Evolutionary conservation across 352 stramenopile species (phyloP).

Genomic region (Thraustochytrium sp.): DNA sequence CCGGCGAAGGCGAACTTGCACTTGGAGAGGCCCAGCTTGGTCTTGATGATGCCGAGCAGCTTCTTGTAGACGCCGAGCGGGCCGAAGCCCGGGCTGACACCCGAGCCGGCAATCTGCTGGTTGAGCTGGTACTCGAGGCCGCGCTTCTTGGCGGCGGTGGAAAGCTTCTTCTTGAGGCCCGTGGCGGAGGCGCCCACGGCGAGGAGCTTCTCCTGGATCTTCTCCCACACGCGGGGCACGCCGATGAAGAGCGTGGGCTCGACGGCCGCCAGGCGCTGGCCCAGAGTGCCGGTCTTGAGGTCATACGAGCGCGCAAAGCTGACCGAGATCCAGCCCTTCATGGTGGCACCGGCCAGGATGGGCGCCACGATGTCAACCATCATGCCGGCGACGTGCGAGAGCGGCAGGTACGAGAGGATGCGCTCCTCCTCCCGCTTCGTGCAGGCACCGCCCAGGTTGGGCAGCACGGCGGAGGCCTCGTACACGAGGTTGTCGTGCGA

Average conservation of each 20-base stretch:
- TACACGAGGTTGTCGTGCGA: slow-evolving; percentile 51
- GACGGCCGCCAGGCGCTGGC: slow-evolving; percentile 62
- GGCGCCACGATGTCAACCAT: slow-evolving; percentile 54
- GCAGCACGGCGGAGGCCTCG: not conserved
- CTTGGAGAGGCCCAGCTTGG: slow-evolving; percentile 49
- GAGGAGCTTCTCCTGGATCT: slow-evolving; percentile 60
- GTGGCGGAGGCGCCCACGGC: slow-evolving; percentile 57
- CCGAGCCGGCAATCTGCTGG: slow-evolving; percentile 73
- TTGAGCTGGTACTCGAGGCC: slow-evolving; percentile 53
- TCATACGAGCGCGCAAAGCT: slow-evolving; percentile 72
- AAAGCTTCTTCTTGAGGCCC: slow-evolving; percentile 82
- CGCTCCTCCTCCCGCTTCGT: slow-evolving; percentile 47
- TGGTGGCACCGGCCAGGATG: slow-evolving; percentile 44
- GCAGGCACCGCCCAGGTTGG: not conserved
- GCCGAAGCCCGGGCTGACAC: slow-evolving; percentile 70
- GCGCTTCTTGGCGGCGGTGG: slow-evolving; percentile 74
- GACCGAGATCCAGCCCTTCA: slow-evolving; percentile 49
- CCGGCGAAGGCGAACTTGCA: slow-evolving; percentile 51
- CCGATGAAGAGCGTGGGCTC: slow-evolving; percentile 71
- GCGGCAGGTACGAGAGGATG: slow-evolving; percentile 52
- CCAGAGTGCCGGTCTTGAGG: slow-evolving; percentile 61
- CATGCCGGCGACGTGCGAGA: slow-evolving; percentile 60
- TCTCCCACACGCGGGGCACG: slow-evolving; percentile 71
- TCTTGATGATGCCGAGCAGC: slow-evolving; percentile 47
- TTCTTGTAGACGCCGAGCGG: slow-evolving; percentile 65